Conservation (phyloP, 2,329 filamentous ascomycete genomes). For the Alternaria gansuensis region DNA sequence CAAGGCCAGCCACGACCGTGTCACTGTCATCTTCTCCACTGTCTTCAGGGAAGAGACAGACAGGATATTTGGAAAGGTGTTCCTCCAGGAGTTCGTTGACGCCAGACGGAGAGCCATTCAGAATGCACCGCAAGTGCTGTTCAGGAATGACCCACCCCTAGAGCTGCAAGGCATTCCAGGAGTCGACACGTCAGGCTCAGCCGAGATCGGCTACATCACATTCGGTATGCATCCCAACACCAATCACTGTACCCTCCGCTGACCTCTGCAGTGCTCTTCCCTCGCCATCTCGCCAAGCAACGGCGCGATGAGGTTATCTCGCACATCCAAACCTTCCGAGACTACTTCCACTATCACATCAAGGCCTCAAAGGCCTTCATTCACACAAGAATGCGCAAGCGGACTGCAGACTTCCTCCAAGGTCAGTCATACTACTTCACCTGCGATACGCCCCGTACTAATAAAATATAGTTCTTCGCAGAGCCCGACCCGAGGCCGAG, state of each 20-base stretch:
- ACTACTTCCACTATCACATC: constrained; percentile 99
- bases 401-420: constrained; percentile 98
- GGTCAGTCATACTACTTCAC: constrained; percentile 62
- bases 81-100: constrained; percentile 94
- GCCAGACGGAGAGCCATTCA: constrained; percentile 93
- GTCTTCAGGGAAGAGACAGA: constrained; percentile 98
- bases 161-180: constrained; percentile 89
- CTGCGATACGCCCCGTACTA: constrained; percentile 38
- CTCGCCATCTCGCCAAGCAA: constrained; percentile 89
- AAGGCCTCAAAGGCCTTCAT: constrained; percentile 99
- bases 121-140: constrained; percentile 97
- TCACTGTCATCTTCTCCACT: constrained; percentile 99
- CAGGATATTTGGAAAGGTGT: constrained; percentile 96
- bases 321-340: constrained; percentile 99
- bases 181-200: constrained; percentile 74
- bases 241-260: constrained; percentile 24
- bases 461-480: constrained; percentile 78
- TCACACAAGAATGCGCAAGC: constrained; percentile 95
- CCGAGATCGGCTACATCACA: constrained; percentile 95
- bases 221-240: constrained; percentile 72
- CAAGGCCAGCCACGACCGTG: constrained; percentile 95
- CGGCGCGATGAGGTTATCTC: constrained; percentile 95
- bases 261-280: constrained; percentile 78
- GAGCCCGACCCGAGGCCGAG: constrained; percentile 92
- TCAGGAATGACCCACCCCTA: constrained; percentile 91